Base-by-base conservation (phyloP, 1,284 basidiomycete species). In the Mycosarcoma maydis region DNA sequence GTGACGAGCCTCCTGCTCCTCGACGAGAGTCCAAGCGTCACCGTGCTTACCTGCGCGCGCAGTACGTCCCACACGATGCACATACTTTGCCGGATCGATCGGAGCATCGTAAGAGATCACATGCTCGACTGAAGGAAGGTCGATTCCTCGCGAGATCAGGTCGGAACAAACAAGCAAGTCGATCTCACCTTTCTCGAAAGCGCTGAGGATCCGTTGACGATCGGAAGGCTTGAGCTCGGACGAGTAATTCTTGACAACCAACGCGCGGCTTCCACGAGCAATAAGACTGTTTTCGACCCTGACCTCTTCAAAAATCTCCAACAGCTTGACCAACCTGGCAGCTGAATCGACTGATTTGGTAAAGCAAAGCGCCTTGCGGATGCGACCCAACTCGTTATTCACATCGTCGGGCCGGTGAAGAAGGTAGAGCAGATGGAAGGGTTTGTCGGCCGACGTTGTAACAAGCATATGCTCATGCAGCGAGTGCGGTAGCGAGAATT, bases 11-110 rank as follows among this genome's bases (percentile, higher is more conserved):
- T 97, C 94, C 82, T 96, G 94, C 79, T 92, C 91, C 84, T 98
- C 95, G 4, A 98, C 92, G 64, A 98, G 83, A 3, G 90, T 92
- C 94, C 94, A 98, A 0, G 93, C 93, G 64, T 90, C 87, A 4
- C 95, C 95, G 13, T 84, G 83, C 40, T 90, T 86, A 1, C 93
- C 93, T 2, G 95, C 95, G 58, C 95, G 87, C 4, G 95, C 95
- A 1, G 95, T 98, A 34, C 95, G 86, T 17, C 95, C 95, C 0
- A 94, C 94, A 42, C 95, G 89, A 82, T 98, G 95, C 17, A 98
- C 92, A 78, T 98, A 98, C 83, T 98, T 98, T 45, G 92, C 88
- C 87, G 96, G 92, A 79, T 98, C 95, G n/a, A 97, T 87, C 1
- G 95, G 94, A 3, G 89, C 89, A 82, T 98, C 95, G 82, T 98